Percentiles rank a stretch among this genome's conserved stretches.
Evolutionary conservation across 805 yeast species (phyloP).

Genomic region (Maudiozyma serrabonitensis): DNA sequence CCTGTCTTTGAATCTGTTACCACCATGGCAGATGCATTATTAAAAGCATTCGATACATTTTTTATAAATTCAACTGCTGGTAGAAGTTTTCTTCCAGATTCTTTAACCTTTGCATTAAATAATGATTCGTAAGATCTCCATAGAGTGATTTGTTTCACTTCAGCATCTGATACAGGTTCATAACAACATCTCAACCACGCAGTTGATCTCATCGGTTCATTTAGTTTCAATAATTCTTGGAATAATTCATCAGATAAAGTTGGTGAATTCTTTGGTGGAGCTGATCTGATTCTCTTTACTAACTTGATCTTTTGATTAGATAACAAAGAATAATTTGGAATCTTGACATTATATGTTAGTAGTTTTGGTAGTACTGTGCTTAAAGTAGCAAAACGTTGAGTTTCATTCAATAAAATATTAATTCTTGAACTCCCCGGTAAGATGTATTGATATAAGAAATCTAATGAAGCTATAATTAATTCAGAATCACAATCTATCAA

Average conservation of each 20-base stretch:
- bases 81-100: constrained; percentile 49
- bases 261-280: constrained; percentile 60
- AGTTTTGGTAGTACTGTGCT: constrained; percentile 55
- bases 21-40: constrained; percentile 88
- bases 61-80: constrained; percentile 97
- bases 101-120: constrained; percentile 51
- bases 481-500: constrained; percentile 54
- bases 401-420: constrained; percentile 39
- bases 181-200: constrained; percentile 91
- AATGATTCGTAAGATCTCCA: constrained; percentile 93
- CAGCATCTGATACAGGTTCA: constrained; percentile 66
- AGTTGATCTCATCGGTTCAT: constrained; percentile 87
- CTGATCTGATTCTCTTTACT: constrained; percentile 49
- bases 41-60: constrained; percentile 83
- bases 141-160: constrained; percentile 87
- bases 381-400: constrained; percentile 42
- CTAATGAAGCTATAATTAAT: constrained; percentile 61
- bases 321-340: constrained; percentile 27
- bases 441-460: constrained; percentile 72
- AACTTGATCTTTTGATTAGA: constrained; percentile 29
- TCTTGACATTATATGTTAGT: constrained; percentile 38
- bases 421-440: constrained; percentile 54
- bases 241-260: constrained; percentile 44
- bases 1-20: constrained; percentile 54
- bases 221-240: constrained; percentile 49